These are phyloP conservation scores for Polychaeton citri DNA, from an alignment of 2,329 filamentous ascomycete genomes.

Conservation along the genomic window DNA sequence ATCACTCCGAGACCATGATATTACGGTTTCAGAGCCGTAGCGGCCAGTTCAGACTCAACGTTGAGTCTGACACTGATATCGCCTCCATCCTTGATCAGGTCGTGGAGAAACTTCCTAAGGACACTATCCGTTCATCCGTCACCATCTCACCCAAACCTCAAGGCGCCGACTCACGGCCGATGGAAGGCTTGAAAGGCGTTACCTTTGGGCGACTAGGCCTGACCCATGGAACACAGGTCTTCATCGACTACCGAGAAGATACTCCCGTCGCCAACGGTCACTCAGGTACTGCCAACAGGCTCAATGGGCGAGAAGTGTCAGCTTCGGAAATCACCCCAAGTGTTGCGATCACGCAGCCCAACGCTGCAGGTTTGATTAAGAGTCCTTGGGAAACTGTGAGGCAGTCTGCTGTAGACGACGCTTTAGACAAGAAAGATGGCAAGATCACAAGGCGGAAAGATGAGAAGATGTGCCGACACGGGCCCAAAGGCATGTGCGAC, in stretches of 20 bases:
- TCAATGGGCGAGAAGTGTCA: constrained; percentile 66
- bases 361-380: constrained; percentile 49
- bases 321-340: constrained; percentile 51
- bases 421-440: constrained; percentile 73
- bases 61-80: constrained; percentile 65
- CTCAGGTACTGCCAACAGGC: constrained; percentile 38
- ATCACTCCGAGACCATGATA: constrained; percentile 66
- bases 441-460: constrained; percentile 71
- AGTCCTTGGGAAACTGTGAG: constrained; percentile 88
- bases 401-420: constrained; percentile 78
- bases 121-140: constrained; percentile 41
- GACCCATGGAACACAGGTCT: constrained; percentile 78
- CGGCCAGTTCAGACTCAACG: constrained; percentile 76
- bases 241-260: constrained; percentile 62
- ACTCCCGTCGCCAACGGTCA: constrained; percentile 38
- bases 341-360: constrained; percentile 40
- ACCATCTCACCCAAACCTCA: constrained; percentile 48
- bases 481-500: constrained; percentile 96
- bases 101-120: constrained; percentile 45
- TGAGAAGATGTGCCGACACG: constrained; percentile 83
- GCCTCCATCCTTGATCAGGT: constrained; percentile 41
- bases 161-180: constrained; percentile 42
- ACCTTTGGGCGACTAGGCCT: constrained; percentile 45
- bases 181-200: constrained; percentile 40
- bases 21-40: constrained; percentile 81